phyloP scores from a whole-genome alignment of 2,329 filamentous ascomycete species.

The Cladophialophora chaetospira region DNA sequence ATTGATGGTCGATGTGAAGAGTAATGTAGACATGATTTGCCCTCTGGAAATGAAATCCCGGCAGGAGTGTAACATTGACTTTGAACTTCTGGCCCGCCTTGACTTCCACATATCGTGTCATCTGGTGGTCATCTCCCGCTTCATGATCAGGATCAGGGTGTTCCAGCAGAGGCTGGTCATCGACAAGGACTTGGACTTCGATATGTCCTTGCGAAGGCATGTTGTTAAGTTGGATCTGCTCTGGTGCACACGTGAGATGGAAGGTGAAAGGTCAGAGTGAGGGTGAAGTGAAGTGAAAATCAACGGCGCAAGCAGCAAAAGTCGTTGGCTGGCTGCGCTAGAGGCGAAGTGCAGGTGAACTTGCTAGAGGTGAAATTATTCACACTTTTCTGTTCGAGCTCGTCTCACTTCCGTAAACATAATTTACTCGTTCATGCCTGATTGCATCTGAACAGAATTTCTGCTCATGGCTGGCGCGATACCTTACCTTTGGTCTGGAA shows the following conservation, averaged over 20 bases:
- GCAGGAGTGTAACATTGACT: slow-evolving; percentile 1
- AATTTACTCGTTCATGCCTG: background rate
- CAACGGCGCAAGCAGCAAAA: background rate
- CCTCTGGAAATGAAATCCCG: slow-evolving; percentile 11
- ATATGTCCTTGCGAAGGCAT: slow-evolving; percentile 17
- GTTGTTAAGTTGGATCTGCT: background rate
- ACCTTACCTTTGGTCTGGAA: too few species aligned
- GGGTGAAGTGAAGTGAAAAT: background rate
- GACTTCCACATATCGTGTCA: slow-evolving; percentile 9
- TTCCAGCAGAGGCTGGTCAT: slow-evolving; percentile 15
- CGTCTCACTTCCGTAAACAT: background rate
- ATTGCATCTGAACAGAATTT: too few species aligned
- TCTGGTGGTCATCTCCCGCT: background rate
- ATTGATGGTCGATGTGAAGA: background rate
- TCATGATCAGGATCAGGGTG: slow-evolving; percentile 8
- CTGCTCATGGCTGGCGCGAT: too few species aligned
- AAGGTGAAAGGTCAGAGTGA: background rate
- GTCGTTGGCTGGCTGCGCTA: too few species aligned
- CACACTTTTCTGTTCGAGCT: background rate
- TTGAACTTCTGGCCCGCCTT: slow-evolving; percentile 14
- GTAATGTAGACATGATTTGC: background rate
- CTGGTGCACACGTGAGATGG: background rate
- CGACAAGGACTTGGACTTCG: slow-evolving; percentile 13
- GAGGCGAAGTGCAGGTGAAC: background rate
- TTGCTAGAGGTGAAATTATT: background rate